Evolutionary conservation across 2,329 filamentous ascomycete genomes (phyloP).

Genomic region (Trichoderma endophyticum): DNA sequence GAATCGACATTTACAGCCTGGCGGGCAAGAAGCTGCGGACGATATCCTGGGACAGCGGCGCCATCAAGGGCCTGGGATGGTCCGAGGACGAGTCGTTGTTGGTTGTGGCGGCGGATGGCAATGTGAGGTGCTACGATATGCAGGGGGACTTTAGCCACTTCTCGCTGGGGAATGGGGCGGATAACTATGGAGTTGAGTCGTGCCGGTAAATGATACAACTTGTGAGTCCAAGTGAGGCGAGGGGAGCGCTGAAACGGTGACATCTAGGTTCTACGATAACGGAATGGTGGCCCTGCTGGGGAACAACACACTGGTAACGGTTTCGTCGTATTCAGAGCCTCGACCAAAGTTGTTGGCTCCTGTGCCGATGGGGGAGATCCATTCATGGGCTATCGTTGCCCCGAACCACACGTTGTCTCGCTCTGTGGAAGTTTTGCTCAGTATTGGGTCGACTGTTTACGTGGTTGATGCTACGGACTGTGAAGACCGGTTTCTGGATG

Average conservation of each 20-base stretch:
- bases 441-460: conserved; percentile 79
- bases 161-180: conserved; percentile 82
- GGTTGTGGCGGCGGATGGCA: conserved; percentile 84
- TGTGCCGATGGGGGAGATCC: conserved; percentile 72
- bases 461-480: conserved; percentile 85
- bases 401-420: conserved; percentile 85
- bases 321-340: conserved; percentile 88
- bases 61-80: conserved; percentile 88
- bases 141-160: conserved; percentile 95
- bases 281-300: conserved; percentile 91
- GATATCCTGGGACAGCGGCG: conserved; percentile 88
- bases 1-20: conserved; percentile 92
- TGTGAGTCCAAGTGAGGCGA: neutral
- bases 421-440: conserved; percentile 88
- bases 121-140: conserved; percentile 86
- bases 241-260: neutral
- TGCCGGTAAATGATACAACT: conserved; percentile 53
- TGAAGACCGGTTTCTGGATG: conserved; percentile 85
- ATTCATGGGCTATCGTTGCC: conserved; percentile 86
- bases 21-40: conserved; percentile 82
- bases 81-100: conserved; percentile 92
- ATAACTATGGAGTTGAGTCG: conserved; percentile 81
- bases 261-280: conserved; percentile 69
- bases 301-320: conserved; percentile 82
- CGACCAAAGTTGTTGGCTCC: conserved; percentile 77